phyloP scores from a whole-genome alignment of 768 basidiomycete genomes.

The Grammothele lineata region DNA sequence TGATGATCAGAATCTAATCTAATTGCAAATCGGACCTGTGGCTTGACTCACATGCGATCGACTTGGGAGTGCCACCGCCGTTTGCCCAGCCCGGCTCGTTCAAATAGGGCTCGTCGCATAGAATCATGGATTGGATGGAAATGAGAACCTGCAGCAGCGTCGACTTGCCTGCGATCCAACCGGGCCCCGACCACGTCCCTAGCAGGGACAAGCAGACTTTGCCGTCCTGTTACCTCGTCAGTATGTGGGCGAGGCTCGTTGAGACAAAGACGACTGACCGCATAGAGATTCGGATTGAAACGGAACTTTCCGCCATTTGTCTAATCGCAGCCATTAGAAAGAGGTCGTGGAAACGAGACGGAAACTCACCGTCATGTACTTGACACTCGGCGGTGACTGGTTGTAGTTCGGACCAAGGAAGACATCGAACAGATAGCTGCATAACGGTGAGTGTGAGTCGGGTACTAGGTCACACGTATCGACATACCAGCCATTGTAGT shows the following conservation, averaged over 20 bases:
- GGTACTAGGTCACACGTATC: too few species aligned
- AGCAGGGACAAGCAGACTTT: conserved; percentile 92
- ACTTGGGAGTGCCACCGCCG: conserved; percentile 68
- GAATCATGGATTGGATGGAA: conserved; percentile 95
- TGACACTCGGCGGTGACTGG: conserved; percentile 73
- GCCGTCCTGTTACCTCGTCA: too few species aligned
- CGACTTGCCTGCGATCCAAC: conserved; percentile 88
- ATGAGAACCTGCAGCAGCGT: conserved; percentile 89
- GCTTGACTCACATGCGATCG: conserved; percentile 61
- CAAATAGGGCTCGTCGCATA: conserved; percentile 90
- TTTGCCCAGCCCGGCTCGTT: conserved; percentile 90
- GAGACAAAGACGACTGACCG: too few species aligned
- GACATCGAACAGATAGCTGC: conserved; percentile 80
- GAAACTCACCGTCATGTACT: conserved; percentile 59
- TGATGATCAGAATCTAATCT: neutral
- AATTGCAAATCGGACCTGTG: neutral
- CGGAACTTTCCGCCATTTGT: conserved; percentile 86
- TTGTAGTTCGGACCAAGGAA: conserved; percentile 91
- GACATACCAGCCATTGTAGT: conserved; percentile 85
- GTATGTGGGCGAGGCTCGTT: too few species aligned
- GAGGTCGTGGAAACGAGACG: neutral
- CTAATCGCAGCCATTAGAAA: conserved; percentile 30
- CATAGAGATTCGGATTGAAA: conserved; percentile 94
- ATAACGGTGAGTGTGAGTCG: neutral
- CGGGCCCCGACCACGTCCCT: conserved; percentile 92